These are phyloP conservation scores for Camellia lanceoleosa DNA, from an alignment of 148 eudicot genomes.

Conservation along the genomic window DNA sequence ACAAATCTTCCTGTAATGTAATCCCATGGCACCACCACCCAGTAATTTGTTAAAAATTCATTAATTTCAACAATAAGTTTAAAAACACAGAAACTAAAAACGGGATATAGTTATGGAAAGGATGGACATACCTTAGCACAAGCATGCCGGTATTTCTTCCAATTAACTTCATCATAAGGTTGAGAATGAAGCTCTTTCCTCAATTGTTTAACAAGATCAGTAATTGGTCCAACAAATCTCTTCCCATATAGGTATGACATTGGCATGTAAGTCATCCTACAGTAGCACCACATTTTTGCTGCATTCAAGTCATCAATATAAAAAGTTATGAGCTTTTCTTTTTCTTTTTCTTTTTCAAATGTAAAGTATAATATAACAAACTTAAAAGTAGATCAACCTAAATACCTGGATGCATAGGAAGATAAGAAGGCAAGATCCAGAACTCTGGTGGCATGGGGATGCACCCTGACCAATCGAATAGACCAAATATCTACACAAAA, in stretches of 20 bases:
- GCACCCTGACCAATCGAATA: conserved; percentile 7
- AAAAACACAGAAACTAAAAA: too few species aligned
- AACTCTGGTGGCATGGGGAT: conserved; percentile 11
- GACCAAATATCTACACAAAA: conserved; percentile 6
- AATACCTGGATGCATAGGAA: conserved; percentile 7
- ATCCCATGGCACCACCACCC: too few species aligned
- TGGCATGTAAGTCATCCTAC: conserved; percentile 36
- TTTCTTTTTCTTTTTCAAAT: too few species aligned
- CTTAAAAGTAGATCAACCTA: not conserved
- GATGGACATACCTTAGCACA: conserved; percentile 28
- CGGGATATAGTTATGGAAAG: too few species aligned
- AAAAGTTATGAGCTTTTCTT: too few species aligned
- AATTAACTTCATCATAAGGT: conserved; percentile 33
- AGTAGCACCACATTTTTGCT: conserved; percentile 41
- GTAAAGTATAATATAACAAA: not conserved
- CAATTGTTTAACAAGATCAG: conserved; percentile 28
- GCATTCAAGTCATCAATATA: not conserved
- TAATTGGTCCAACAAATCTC: conserved; percentile 37
- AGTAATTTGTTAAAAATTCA: too few species aligned
- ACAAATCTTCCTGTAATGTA: conserved; percentile 17
- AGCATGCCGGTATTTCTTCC: conserved; percentile 34
- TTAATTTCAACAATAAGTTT: too few species aligned
- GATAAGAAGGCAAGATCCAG: conserved; percentile 3
- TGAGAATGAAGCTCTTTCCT: conserved; percentile 38
- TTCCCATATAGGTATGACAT: conserved; percentile 47